Base-by-base conservation (phyloP, 768 basidiomycete species). In the Gymnopilus dilepis region DNA sequence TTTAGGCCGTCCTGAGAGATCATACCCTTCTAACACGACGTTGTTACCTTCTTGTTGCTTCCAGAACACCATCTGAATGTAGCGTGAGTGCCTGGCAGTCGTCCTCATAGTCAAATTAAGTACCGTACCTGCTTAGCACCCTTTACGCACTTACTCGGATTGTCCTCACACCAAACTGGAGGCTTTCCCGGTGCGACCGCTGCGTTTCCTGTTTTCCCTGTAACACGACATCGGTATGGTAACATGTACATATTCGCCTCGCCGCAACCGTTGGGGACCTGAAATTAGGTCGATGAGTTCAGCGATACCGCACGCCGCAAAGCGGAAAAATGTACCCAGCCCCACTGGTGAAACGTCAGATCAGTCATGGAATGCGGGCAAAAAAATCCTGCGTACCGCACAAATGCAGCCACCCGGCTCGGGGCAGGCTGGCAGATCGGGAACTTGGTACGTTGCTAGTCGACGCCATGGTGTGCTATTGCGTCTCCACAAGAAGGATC, bases 231-330 rank as follows among this genome's bases (percentile, higher is more conserved):
- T 56, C 71, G 69, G 60, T 72, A 77, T 33, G 73, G 74, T 33
- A 73, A 63, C 78, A 81, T 81, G 63, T 81, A 82, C 68, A 82
- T 82, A 64, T 81, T 81, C 2, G 79, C 76, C 59, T 76, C 72
- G 6, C 80, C 81, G 55, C 80, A 67, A 48, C 69, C 69, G 31
- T 73, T 70, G 8, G 71, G 60, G 15, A 72, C 67, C 72, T 52
- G 0, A 52, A 55, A 55, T 11, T 38, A n/a, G 24, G 17, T 33
- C 1, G 30, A 17, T 56, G 41, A 37, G 3, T 34, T 7, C 19
- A 37, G 11, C 28, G 37, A 62, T 52, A 12, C 21, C 24, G 30
- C 45, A 31, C 31, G n/a, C 34, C 19, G 1, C 31, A 62, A 33
- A 52, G 28, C 31, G 11, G 37, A 45, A 52, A 22, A 22, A 61